Conservation (phyloP, 805 yeast species). For the Priceomyces carsonii region DNA sequence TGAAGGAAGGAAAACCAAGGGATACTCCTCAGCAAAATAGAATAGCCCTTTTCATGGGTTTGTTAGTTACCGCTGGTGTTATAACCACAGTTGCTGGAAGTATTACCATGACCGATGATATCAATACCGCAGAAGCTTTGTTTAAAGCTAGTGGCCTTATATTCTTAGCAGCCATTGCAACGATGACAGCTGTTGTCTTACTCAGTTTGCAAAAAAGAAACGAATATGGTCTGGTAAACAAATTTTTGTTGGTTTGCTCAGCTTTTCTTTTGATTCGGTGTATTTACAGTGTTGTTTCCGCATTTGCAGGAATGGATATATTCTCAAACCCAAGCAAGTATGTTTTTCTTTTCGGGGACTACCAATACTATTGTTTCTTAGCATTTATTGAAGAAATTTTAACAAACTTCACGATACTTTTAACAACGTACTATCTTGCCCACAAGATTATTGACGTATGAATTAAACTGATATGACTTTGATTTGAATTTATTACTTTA, state of each 20-base stretch:
- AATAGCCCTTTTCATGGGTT: slow-evolving; percentile 6
- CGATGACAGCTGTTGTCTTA: slow-evolving; percentile 5
- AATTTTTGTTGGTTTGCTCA: slow-evolving; percentile 7
- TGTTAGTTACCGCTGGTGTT: slow-evolving; percentile 12
- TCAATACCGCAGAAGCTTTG: background rate
- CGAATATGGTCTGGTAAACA: slow-evolving; percentile 1
- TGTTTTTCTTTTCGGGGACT: slow-evolving; percentile 13
- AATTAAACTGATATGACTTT: too few relatives aligned
- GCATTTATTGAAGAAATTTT: slow-evolving; percentile 13
- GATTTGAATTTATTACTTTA: too few relatives aligned
- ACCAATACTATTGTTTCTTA: slow-evolving; percentile 12
- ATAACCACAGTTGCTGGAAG: slow-evolving; percentile 11
- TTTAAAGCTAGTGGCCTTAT: slow-evolving; percentile 12
- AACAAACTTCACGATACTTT: too few relatives aligned
- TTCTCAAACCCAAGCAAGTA: slow-evolving; percentile 11
- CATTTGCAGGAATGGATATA: slow-evolving; percentile 10
- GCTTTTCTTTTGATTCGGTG: slow-evolving; percentile 11
- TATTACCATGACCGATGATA: slow-evolving; percentile 4
- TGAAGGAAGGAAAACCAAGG: background rate
- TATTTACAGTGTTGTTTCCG: slow-evolving; percentile 12
- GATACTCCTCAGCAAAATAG: background rate
- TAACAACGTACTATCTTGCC: too few relatives aligned
- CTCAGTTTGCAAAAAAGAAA: background rate
- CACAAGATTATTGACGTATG: too few relatives aligned
- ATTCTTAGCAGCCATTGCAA: slow-evolving; percentile 10